Base-by-base conservation (phyloP, 768 basidiomycete species). In the Suillus sp. region DNA sequence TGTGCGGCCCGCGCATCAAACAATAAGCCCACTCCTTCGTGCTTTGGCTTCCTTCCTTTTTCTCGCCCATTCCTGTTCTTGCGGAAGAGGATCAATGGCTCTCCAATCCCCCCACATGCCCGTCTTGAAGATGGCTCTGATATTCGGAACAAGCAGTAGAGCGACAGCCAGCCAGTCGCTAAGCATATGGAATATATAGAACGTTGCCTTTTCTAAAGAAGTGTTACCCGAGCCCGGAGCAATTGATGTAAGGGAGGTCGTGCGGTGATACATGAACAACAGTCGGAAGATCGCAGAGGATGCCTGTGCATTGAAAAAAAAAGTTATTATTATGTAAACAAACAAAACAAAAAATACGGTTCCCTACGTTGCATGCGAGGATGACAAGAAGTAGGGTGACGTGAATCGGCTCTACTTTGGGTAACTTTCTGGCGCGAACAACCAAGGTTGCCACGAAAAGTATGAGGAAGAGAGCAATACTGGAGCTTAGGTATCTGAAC, bases 171-270 rank as follows among this genome's bases (percentile, higher is more conserved):
- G 42, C 79, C 79, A 82, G 64, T 82, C 81, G 2, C 80, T 81
- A 4, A 82, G 66, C n/a, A 78, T 71, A 59, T 82, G 81, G 61
- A 81, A 77, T 14, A 81, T 65, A 63, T 83, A 83, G 66, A 83
- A 82, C 0, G 68, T 63, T 1, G 75, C 75, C 68, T 83, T 82
- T 27, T 74, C 77, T 16, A 59, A 59, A 2, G 69, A 58, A 16
- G 72, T 75, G 65, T 80, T 79, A n/a, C 77, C 69, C 0, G 76
- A 71, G 20, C 68, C 68, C 18, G 77, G 73, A 13, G 66, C 71
- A 6, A 35, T 63, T 0, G 74, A 79, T 2, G 62, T 63, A n/a
- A 80, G 67, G 2, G 79, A 78, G 8, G 70, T 71, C 2, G 75
- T 77, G 45, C 50, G 69, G 59, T 75, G 64, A 42, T 71, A 68